These are phyloP conservation scores for Ceratobasidium sp. DNA, from an alignment of 1,284 basidiomycete genomes.

Conservation along the genomic window DNA sequence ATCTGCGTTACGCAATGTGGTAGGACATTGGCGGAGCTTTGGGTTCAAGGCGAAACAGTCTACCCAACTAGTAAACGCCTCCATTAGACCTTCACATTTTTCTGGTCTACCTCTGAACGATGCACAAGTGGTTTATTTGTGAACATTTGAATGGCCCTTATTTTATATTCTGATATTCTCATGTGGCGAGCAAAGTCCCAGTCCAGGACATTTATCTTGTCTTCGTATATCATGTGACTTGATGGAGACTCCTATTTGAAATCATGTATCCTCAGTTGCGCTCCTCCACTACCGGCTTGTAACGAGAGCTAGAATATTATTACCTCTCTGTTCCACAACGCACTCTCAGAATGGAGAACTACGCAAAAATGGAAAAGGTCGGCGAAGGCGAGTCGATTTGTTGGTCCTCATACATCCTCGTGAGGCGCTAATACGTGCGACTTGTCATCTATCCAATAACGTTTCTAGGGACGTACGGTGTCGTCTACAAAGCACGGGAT, in stretches of 20 bases:
- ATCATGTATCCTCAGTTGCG: no score
- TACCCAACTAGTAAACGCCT: constrained; percentile 4
- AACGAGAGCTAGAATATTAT: no score
- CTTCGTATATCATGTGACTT: no score
- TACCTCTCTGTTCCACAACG: no score
- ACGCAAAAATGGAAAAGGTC: constrained; percentile 65
- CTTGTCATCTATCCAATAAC: background rate
- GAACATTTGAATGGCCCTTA: background rate
- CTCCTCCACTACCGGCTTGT: no score
- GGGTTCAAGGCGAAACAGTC: background rate
- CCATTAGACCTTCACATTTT: background rate
- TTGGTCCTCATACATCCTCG: background rate
- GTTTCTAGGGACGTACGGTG: constrained; percentile 93
- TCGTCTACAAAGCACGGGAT: constrained; percentile 94
- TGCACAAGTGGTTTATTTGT: background rate
- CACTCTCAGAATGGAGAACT: constrained; percentile 59
- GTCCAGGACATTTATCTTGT: no score
- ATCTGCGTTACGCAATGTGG: background rate
- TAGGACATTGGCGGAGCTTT: no score
- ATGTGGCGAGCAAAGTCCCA: background rate
- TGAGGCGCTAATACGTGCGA: constrained; percentile 20
- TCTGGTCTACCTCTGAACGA: constrained; percentile 1
- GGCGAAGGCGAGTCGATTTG: constrained; percentile 56
- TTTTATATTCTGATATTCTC: background rate
- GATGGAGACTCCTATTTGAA: no score